phyloP scores from a whole-genome alignment of 1,284 basidiomycete genomes.

The Apiotrichum brassicae region DNA sequence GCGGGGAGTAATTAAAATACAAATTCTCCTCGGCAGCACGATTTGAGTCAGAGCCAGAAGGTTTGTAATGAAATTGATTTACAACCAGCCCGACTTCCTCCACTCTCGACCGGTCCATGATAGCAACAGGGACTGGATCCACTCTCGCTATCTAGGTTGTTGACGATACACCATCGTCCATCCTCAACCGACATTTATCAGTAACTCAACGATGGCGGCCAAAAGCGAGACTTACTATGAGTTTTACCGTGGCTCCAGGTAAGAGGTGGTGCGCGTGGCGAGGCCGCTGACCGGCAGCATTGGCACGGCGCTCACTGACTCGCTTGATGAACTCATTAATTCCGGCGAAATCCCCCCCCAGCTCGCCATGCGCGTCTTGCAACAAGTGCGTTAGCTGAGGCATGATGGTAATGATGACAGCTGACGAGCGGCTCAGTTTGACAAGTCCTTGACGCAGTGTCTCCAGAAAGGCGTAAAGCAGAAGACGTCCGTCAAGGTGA shows the following conservation, averaged over 20 bases:
- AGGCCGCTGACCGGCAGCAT: slow-evolving; percentile 55
- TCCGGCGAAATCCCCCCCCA: slow-evolving; percentile 95
- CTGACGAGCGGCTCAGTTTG: slow-evolving; percentile 59
- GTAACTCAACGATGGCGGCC: slow-evolving; percentile 34
- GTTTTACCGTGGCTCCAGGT: slow-evolving; percentile 61
- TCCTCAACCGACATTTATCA: no score
- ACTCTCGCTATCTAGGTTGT: slow-evolving; percentile 4
- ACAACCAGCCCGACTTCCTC: no score
- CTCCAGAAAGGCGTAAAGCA: slow-evolving; percentile 85
- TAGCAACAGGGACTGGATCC: no score
- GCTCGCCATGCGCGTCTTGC: slow-evolving; percentile 91
- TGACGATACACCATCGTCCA: no score
- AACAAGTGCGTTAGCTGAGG: slow-evolving; percentile 63
- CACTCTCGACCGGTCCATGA: no score
- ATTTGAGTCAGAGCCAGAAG: no score
- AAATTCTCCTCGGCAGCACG: no score
- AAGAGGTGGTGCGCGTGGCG: no score
- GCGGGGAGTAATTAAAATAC: no score
- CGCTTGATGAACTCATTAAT: slow-evolving; percentile 96
- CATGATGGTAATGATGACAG: neutral
- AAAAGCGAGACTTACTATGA: slow-evolving; percentile 66
- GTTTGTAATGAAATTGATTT: no score
- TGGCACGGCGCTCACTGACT: slow-evolving; percentile 96
- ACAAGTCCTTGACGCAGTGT: slow-evolving; percentile 85
- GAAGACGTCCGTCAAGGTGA: slow-evolving; percentile 82